phyloP scores from a whole-genome alignment of 352 stramenopile genomes.

The Globisporangium iwayamae region DNA sequence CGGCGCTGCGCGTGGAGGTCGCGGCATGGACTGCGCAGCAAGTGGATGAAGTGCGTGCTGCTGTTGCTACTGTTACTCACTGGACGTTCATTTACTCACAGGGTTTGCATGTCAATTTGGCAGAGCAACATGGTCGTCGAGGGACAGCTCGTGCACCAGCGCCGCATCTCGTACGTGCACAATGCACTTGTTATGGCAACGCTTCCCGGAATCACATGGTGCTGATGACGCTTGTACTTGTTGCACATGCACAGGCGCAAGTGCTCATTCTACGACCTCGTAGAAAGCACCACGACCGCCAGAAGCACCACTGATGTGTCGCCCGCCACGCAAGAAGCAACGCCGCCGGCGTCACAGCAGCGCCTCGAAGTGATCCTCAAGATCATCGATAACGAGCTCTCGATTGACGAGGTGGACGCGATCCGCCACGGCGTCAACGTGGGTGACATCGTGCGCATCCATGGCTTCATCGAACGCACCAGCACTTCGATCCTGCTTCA shows the following conservation, averaged over 20 bases:
- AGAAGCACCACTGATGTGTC: slow-evolving; percentile 1
- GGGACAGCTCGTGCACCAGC: slow-evolving; percentile 72
- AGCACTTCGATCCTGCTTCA: slow-evolving; percentile 36
- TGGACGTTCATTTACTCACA: no score
- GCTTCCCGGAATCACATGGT: background rate
- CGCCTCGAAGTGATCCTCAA: slow-evolving; percentile 78
- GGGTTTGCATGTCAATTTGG: background rate
- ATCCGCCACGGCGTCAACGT: slow-evolving; percentile 62
- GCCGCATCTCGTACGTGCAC: slow-evolving; percentile 56
- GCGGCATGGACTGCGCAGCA: slow-evolving; percentile 23
- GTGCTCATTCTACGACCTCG: slow-evolving; percentile 78
- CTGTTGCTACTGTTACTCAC: background rate
- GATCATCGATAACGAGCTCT: slow-evolving; percentile 64
- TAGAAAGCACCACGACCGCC: slow-evolving; percentile 9
- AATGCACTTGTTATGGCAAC: background rate
- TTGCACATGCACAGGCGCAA: slow-evolving; percentile 32
- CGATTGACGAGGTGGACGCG: slow-evolving; percentile 53
- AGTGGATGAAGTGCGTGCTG: slow-evolving; percentile 14
- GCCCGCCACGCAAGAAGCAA: slow-evolving; percentile 5
- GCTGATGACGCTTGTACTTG: background rate
- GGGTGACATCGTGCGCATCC: slow-evolving; percentile 62
- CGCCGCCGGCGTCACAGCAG: slow-evolving; percentile 13
- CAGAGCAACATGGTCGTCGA: slow-evolving; percentile 47
- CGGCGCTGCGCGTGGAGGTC: slow-evolving; percentile 38
- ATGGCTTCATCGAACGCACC: slow-evolving; percentile 54